Evolutionary conservation across 805 yeast species (phyloP).

Genomic region (Yamadazyma nakazawae): DNA sequence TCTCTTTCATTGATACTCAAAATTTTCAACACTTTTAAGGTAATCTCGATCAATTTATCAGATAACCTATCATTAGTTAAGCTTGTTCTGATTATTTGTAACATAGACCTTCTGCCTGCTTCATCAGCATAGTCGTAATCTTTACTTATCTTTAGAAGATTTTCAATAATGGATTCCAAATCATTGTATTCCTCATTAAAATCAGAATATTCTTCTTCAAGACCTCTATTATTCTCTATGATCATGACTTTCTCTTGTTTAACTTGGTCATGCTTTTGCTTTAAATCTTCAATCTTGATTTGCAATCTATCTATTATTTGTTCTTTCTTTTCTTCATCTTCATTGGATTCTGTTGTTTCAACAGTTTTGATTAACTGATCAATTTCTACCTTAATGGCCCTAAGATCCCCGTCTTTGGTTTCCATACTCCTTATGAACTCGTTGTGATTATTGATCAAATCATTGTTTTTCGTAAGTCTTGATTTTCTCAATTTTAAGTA

Average conservation of each 20-base stretch:
- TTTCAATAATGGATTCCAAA: conserved; percentile 70
- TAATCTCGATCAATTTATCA: conserved; percentile 50
- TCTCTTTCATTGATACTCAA: conserved; percentile 78
- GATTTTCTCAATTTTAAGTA: conserved; percentile 50
- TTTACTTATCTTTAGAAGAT: conserved; percentile 62
- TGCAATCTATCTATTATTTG: conserved; percentile 2
- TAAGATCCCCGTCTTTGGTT: conserved; percentile 6
- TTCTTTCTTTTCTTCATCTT: conserved; percentile 17
- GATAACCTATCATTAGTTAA: conserved; percentile 55
- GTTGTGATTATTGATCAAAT: conserved; percentile 19
- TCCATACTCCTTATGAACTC: conserved; percentile 8
- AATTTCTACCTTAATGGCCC: conserved; percentile 1
- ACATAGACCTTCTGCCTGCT: conserved; percentile 78
- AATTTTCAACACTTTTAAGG: conserved; percentile 64
- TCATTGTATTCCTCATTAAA: conserved; percentile 48
- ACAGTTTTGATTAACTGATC: conserved; percentile 14
- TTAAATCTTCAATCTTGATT: conserved; percentile 8
- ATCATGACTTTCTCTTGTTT: conserved; percentile 13
- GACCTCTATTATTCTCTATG: conserved; percentile 13
- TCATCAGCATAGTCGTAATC: conserved; percentile 87
- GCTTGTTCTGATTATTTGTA: conserved; percentile 46
- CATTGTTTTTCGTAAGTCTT: conserved; percentile 21
- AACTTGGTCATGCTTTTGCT: conserved; percentile 1
- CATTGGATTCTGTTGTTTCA: conserved; percentile 5
- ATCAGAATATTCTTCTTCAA: conserved; percentile 16